Evolutionary conservation across 495 filamentous ascomycete species (phyloP).

Genomic region (Penicillium cinerascens): DNA sequence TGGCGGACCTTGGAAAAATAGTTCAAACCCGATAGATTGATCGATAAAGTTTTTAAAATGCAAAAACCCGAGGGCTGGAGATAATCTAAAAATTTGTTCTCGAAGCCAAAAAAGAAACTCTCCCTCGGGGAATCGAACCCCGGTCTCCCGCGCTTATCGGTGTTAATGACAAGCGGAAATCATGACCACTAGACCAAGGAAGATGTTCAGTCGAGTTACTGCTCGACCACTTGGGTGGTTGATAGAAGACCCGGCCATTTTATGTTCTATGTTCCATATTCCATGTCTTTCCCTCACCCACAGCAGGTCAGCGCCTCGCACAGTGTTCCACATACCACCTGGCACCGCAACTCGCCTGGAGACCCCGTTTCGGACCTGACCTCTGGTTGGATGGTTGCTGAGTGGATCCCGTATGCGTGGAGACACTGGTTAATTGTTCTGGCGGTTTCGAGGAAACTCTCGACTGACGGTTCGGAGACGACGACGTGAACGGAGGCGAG

Average conservation of each 20-base stretch:
- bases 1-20: no score
- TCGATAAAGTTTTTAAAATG: no score
- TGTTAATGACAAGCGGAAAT: constrained; percentile 50
- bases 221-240: background rate
- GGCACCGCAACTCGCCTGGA: constrained; percentile 21
- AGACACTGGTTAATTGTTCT: constrained; percentile 47
- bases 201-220: constrained; percentile 5
- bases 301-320: constrained; percentile 36
- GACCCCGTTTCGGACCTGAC: constrained; percentile 8
- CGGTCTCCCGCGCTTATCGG: constrained; percentile 47
- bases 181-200: constrained; percentile 48
- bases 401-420: constrained; percentile 52
- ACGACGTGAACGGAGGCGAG: constrained; percentile 50
- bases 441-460: constrained; percentile 36
- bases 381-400: constrained; percentile 50
- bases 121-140: constrained; percentile 53
- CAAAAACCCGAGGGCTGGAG: background rate
- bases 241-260: background rate
- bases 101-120: constrained; percentile 30
- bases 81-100: background rate
- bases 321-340: constrained; percentile 29
- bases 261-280: background rate
- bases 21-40: no score
- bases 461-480: constrained; percentile 33
- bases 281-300: constrained; percentile 10